These are phyloP conservation scores for Dioszegia hungarica DNA, from an alignment of 768 basidiomycete species.

Conservation along the genomic window DNA sequence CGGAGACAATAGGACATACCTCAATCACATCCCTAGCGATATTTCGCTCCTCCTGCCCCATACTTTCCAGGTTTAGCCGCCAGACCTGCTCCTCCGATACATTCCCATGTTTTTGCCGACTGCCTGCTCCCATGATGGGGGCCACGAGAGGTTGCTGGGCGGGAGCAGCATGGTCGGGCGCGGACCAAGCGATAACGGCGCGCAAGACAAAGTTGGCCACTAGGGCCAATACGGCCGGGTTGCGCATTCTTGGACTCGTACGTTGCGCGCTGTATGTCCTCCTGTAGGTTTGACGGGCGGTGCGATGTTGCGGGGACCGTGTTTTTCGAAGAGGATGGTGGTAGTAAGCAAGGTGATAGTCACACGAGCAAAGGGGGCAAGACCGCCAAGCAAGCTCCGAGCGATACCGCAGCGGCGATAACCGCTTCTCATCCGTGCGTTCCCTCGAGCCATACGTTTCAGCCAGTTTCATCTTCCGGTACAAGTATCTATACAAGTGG, in stretches of 20 bases:
- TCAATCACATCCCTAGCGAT: slow-evolving; percentile 14
- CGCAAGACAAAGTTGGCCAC: not conserved
- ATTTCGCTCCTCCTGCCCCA: not conserved
- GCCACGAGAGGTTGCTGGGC: not conserved
- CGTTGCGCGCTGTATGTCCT: too few species aligned
- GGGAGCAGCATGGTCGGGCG: not conserved
- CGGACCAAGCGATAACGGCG: not conserved
- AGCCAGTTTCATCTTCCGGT: too few species aligned
- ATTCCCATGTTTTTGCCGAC: not conserved
- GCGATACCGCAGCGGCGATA: too few species aligned
- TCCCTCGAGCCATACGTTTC: too few species aligned
- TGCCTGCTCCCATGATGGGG: not conserved
- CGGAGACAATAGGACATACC: slow-evolving; percentile 15
- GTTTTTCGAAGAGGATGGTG: too few species aligned
- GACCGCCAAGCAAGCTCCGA: too few species aligned
- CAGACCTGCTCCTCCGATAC: slow-evolving; percentile 33
- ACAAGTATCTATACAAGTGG: too few species aligned
- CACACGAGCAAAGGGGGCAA: too few species aligned
- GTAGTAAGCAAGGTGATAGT: too few species aligned
- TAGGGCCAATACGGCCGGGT: not conserved
- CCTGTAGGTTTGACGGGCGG: too few species aligned
- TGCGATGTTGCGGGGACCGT: too few species aligned
- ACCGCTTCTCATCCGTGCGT: too few species aligned
- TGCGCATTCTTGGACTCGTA: not conserved
- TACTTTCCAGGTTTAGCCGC: slow-evolving; percentile 20